Evolutionary conservation across 805 yeast genomes (phyloP), one percentile per base, ranked within the genome.

Genomic region (Yarrowia yakushimensis): DNA sequence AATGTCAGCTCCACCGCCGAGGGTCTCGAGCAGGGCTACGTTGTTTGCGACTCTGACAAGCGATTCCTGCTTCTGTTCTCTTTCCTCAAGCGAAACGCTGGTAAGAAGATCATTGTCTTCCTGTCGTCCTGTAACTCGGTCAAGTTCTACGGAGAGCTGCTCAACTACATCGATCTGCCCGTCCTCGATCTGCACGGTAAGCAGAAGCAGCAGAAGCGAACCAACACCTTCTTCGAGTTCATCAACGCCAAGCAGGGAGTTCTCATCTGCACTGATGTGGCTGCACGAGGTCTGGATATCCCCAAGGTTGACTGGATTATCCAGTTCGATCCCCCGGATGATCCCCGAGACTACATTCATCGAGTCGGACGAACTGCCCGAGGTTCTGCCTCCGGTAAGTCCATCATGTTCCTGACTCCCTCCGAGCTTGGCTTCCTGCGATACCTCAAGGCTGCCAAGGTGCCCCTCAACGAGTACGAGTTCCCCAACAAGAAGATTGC

Each of bases 281-380:
- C 99, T 31, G 99, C 99, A 22, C 86, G 99, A 81, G 99, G 99
- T 23, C 83, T 94, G 68, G 99, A 94, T 79, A 94, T 94, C 69
- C 99, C 99, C 61, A 87, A 96, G 28, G 99, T 94, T 62, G 99
- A 96, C 78, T 94, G 99, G 99, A 94, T 94, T 71, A 88, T 94
- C 67, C 99, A 94, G 79, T 94, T 90, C 72, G 99, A 94, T 75
- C 99, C 99, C 63, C 99, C 99, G 74, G 99, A 94, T 86, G 99
- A 94, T 78, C 99, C 99, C 76, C 86, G 98, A 78, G 98, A 94
- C 77, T 94, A 94, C 75, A 94, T 94, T 69, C 99, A 94, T 78
- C 85, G 99, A 76, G 99, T 94, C 36, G 99, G 99, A 68, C 87
- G 99, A 81, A 94, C 99, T 27, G 99, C 99, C 36, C 87, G 99